Percentiles rank a stretch among this genome's conserved stretches.
Evolutionary conservation across 148 eudicot species (phyloP).

Genomic region (Polygonum aviculare): DNA sequence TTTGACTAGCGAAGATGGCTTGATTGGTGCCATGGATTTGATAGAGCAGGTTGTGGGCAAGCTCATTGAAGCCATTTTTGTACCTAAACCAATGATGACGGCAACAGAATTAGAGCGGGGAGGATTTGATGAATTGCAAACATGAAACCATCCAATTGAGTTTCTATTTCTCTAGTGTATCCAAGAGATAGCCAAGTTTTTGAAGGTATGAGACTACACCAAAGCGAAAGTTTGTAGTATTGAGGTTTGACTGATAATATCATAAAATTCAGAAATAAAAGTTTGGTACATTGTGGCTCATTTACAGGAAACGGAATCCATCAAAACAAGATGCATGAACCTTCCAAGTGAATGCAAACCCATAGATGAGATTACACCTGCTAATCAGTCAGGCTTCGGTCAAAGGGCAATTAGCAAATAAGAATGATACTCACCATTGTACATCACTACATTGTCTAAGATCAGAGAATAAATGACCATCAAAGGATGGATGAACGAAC

Average conservation of each 20-base stretch:
- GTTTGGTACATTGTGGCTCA: neutral
- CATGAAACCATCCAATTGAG: neutral
- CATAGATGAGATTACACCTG: too few species aligned
- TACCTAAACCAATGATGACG: neutral
- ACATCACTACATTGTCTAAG: neutral
- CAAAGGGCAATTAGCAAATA: too few species aligned
- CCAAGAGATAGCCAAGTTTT: too few species aligned
- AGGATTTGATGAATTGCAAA: neutral
- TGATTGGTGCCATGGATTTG: conserved; percentile 9
- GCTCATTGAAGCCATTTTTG: conserved; percentile 24
- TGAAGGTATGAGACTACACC: too few species aligned
- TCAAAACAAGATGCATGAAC: too few species aligned
- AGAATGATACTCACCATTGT: too few species aligned
- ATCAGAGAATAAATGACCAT: neutral
- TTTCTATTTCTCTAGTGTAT: neutral
- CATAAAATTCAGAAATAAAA: too few species aligned
- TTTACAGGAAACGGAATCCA: neutral
- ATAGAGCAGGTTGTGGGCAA: conserved; percentile 25
- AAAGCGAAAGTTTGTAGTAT: too few species aligned
- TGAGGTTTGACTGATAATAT: too few species aligned
- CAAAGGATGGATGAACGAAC: neutral
- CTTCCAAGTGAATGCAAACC: too few species aligned
- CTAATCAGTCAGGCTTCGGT: too few species aligned
- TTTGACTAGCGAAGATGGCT: conserved; percentile 18
- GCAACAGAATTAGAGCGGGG: too few species aligned